Conservation (phyloP, 306 rosid species). For the Acacia crassicarpa region DNA sequence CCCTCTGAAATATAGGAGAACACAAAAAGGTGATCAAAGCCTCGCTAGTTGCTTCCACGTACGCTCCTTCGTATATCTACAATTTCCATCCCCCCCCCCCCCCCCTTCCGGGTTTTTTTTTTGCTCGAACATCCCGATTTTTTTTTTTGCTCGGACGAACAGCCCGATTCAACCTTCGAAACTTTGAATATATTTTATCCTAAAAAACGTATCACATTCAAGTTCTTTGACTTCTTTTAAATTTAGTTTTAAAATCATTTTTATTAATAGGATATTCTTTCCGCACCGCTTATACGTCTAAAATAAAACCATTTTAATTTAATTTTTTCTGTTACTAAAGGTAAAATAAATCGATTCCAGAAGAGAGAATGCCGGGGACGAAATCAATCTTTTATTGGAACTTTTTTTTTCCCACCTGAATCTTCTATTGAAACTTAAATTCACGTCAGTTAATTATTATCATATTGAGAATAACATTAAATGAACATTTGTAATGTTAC, state of each 20-base stretch:
- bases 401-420: too few relatives aligned
- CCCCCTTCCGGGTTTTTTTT: too few relatives aligned
- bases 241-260: background rate
- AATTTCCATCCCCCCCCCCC: background rate
- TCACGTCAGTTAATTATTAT: background rate
- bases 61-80: background rate
- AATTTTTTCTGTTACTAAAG: background rate
- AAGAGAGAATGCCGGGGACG: too few relatives aligned
- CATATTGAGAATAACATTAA: background rate
- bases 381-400: background rate
- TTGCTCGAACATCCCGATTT: too few relatives aligned
- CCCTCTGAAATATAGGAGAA: background rate
- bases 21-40: background rate
- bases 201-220: background rate
- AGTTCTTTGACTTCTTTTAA: background rate
- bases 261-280: background rate
- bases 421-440: background rate
- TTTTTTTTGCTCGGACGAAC: too few relatives aligned
- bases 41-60: conserved; percentile 1
- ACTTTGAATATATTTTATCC: background rate
- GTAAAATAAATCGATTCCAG: background rate
- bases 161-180: background rate
- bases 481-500: background rate
- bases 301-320: background rate
- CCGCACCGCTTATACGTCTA: background rate